Evolutionary conservation across 176 grass and related monocot genomes (phyloP).

Genomic region (Puccinellia tenuiflora): DNA sequence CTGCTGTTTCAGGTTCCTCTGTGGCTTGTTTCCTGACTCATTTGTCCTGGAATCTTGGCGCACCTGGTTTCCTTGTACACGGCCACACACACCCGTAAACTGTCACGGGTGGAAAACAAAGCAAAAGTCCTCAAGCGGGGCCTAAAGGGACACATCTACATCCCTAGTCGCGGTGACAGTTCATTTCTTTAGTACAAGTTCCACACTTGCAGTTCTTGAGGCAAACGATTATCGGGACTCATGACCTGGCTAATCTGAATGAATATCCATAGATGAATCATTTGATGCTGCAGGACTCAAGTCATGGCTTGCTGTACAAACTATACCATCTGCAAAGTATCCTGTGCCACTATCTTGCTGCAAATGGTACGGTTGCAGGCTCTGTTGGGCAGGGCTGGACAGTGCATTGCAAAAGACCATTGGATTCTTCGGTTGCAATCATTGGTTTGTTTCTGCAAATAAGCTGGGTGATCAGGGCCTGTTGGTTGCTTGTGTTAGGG

Average conservation of each 20-base stretch:
- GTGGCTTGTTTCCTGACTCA: too few relatives aligned
- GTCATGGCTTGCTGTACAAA: not conserved
- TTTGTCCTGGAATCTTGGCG: too few relatives aligned
- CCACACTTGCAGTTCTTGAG: not conserved
- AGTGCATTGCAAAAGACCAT: constrained; percentile 21
- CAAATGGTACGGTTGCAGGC: constrained; percentile 23
- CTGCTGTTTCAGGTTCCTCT: too few relatives aligned
- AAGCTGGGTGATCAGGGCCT: not conserved
- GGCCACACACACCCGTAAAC: too few relatives aligned
- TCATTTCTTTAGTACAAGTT: not conserved
- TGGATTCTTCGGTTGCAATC: constrained; percentile 8
- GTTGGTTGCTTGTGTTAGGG: not conserved
- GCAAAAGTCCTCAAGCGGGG: not conserved
- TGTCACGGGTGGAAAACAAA: too few relatives aligned
- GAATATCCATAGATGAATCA: constrained; percentile 24
- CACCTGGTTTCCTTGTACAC: too few relatives aligned
- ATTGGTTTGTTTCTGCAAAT: not conserved
- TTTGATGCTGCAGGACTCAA: not conserved
- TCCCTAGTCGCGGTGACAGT: not conserved
- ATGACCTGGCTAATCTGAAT: constrained; percentile 9
- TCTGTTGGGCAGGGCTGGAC: constrained; percentile 6
- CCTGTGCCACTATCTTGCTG: not conserved
- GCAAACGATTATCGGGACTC: not conserved
- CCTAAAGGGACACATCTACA: not conserved
- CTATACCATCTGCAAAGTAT: not conserved